Percentiles rank a stretch among this genome's conserved stretches.
Evolutionary conservation across 2,329 filamentous ascomycete species (phyloP).

Genomic region (Metarhizium brunneum): DNA sequence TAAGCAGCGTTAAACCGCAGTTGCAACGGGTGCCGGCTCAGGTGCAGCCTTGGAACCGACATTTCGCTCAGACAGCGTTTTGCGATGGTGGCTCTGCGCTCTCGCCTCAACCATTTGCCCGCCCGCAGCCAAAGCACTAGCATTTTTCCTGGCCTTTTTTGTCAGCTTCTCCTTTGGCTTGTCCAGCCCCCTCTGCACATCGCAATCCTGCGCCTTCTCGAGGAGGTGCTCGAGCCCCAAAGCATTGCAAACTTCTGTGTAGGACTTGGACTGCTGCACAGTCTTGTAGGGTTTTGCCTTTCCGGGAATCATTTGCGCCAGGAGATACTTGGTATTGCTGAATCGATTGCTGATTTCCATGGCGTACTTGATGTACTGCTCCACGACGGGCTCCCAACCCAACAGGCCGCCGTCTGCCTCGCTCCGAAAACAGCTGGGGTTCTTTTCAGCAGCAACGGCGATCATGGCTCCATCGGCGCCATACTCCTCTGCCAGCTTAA

Average conservation of each 20-base stretch:
- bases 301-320: constrained; percentile 78
- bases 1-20: constrained; percentile 2
- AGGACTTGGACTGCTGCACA: constrained; percentile 60
- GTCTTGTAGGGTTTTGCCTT: constrained; percentile 55
- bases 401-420: constrained; percentile 59
- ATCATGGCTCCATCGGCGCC: constrained; percentile 97
- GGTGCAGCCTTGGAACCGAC: constrained; percentile 11
- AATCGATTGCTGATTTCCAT: constrained; percentile 78
- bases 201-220: constrained; percentile 54
- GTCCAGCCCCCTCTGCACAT: constrained; percentile 52
- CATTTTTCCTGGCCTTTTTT: constrained; percentile 22
- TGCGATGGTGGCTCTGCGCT: constrained; percentile 22
- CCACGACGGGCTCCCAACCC: constrained; percentile 68
- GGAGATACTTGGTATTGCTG: constrained; percentile 87
- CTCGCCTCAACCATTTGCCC: constrained; percentile 34
- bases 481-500: constrained; percentile 64
- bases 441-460: constrained; percentile 82
- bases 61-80: constrained; percentile 25
- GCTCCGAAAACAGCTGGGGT: constrained; percentile 76
- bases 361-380: constrained; percentile 62
- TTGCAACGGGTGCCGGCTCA: constrained; percentile 15
- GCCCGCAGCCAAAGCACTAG: constrained; percentile 38
- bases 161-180: constrained; percentile 29
- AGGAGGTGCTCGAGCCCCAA: constrained; percentile 57
- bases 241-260: constrained; percentile 56